A percentile compares a stretch with the other conserved stretches of the same genome.
Conservation (phyloP, 2,329 filamentous ascomycete genomes). For the Diaporthe ampelina region DNA sequence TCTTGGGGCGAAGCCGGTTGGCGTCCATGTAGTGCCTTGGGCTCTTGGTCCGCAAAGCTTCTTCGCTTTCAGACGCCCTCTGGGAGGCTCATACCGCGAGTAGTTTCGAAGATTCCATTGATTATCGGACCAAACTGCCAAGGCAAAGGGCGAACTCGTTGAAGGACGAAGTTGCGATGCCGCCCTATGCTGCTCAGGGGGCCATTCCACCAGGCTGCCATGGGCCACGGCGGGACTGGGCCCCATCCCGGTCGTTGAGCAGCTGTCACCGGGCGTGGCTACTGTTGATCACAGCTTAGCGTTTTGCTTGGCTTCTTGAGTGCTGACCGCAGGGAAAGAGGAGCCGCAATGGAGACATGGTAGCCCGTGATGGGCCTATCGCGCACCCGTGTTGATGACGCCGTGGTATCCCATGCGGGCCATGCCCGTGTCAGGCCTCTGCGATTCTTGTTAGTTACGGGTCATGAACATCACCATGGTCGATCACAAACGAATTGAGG, state of each 20-base stretch:
- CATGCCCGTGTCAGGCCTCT: slow-evolving; percentile 23
- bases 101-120: slow-evolving; percentile 17
- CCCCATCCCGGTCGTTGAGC: slow-evolving; percentile 19
- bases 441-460: slow-evolving; percentile 9
- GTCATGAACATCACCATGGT: slow-evolving; percentile 25
- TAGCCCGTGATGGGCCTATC: slow-evolving; percentile 24
- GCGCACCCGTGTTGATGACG: slow-evolving; percentile 7
- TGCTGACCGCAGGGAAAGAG: background rate
- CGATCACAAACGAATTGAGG: slow-evolving; percentile 36
- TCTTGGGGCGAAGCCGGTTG: slow-evolving; percentile 1
- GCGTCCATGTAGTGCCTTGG: slow-evolving; percentile 4
- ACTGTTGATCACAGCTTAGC: slow-evolving; percentile 23
- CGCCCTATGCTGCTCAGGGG: slow-evolving; percentile 26
- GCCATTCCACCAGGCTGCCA: slow-evolving; percentile 4
- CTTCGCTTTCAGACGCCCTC: slow-evolving; percentile 24
- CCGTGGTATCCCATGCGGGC: background rate
- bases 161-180: slow-evolving; percentile 14
- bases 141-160: slow-evolving; percentile 23
- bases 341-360: slow-evolving; percentile 18
- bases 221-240: background rate
- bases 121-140: slow-evolving; percentile 39
- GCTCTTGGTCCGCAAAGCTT: slow-evolving; percentile 26
- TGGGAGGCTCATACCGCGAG: slow-evolving; percentile 5
- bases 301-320: slow-evolving; percentile 16
- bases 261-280: slow-evolving; percentile 27